A percentile compares a stretch with the other conserved stretches of the same genome.
These are phyloP conservation scores for Fonsecaea monophora DNA, from an alignment of 2,329 filamentous ascomycete species.

Conservation along the genomic window DNA sequence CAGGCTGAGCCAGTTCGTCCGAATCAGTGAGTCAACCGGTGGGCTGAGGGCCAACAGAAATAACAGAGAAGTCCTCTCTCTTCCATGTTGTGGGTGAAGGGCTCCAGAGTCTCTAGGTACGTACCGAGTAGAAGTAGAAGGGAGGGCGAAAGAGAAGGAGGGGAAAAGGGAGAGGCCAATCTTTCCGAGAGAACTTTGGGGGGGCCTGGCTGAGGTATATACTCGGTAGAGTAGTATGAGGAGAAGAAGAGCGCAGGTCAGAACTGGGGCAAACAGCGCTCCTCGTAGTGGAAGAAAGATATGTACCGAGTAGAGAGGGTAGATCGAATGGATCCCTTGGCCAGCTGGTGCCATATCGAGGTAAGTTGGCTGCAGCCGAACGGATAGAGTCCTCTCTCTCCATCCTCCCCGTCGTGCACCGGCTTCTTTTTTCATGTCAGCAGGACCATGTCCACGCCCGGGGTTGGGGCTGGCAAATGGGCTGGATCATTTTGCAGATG, in stretches of 20 bases:
- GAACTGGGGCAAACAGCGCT: background rate
- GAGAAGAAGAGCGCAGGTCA: background rate
- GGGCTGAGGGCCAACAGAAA: background rate
- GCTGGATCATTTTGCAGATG: slow-evolving; percentile 10
- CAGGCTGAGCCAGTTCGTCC: slow-evolving; percentile 4
- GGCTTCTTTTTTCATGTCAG: slow-evolving; percentile 13
- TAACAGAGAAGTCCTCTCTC: background rate
- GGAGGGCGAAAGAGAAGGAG: background rate
- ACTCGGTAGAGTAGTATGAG: background rate
- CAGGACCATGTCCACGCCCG: slow-evolving; percentile 10
- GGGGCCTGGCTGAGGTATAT: background rate
- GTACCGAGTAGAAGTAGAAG: background rate
- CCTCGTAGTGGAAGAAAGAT: background rate
- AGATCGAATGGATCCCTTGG: slow-evolving; percentile 1
- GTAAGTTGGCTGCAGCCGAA: slow-evolving; percentile 1
- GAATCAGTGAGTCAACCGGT: background rate
- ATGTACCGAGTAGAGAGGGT: background rate
- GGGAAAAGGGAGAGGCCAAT: background rate
- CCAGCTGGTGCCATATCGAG: background rate
- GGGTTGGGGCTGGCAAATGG: background rate
- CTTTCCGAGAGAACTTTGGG: background rate
- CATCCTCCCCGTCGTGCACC: background rate
- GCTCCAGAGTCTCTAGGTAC: background rate
- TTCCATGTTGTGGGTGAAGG: background rate
- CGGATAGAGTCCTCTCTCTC: background rate